Conservation (phyloP, 2,329 filamentous ascomycete species). For the Aureobasidium sp. region DNA sequence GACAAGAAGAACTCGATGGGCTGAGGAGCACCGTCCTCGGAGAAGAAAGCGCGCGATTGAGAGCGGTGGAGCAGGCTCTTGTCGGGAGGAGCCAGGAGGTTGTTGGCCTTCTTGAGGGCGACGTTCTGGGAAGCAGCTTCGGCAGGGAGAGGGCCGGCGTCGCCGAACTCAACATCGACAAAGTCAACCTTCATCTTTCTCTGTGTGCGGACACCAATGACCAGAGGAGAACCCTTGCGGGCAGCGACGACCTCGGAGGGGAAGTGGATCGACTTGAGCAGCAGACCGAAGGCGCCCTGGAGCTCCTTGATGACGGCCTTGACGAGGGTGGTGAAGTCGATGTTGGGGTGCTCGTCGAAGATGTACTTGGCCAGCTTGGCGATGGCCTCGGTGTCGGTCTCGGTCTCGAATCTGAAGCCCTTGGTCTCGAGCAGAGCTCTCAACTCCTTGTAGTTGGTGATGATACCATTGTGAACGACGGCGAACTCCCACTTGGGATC, state of each 20-base stretch:
- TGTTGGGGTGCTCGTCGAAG: conserved; percentile 84
- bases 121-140: conserved; percentile 95
- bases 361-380: conserved; percentile 98
- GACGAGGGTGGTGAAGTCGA: conserved; percentile 91
- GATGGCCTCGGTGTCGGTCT: conserved; percentile 98
- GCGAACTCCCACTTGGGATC: conserved; percentile 94
- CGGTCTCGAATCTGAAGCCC: conserved; percentile 97
- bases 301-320: conserved; percentile 98
- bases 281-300: conserved; percentile 90
- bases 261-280: conserved; percentile 98
- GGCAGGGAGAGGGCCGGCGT: conserved; percentile 79
- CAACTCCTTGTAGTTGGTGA: conserved; percentile 99
- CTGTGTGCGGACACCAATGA: conserved; percentile 92
- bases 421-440: conserved; percentile 87
- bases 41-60: conserved; percentile 97
- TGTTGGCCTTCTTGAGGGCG: conserved; percentile 72
- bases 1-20: conserved; percentile 99
- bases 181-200: conserved; percentile 99
- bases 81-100: conserved; percentile 77
- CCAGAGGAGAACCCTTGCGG: conserved; percentile 94
- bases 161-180: conserved; percentile 94
- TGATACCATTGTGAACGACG: conserved; percentile 99
- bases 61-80: conserved; percentile 98
- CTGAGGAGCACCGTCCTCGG: conserved; percentile 94
- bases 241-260: conserved; percentile 96